Conservation (phyloP, 2,329 filamentous ascomycete species). For the Ophiostoma himal-ulmi region DNA sequence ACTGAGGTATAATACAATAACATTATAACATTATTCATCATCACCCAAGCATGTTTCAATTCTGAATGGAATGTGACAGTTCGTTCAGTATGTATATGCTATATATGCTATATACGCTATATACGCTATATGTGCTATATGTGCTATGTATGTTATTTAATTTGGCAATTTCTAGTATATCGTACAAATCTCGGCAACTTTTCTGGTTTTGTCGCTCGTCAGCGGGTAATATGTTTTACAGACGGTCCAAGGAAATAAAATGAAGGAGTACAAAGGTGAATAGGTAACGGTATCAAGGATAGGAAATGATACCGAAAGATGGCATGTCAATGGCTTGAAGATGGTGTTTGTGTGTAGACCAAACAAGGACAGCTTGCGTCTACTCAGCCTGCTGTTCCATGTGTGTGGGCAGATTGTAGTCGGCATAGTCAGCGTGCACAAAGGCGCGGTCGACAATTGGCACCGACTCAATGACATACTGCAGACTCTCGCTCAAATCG, state of each 20-base stretch:
- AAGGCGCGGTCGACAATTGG: conserved; percentile 70
- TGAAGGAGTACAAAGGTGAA: neutral
- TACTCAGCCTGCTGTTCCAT: conserved; percentile 41
- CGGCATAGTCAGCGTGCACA: conserved; percentile 61
- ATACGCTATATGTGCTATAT: neutral
- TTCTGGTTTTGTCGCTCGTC: neutral
- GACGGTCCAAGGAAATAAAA: conserved; percentile 6
- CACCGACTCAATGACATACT: conserved; percentile 79
- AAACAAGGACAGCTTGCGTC: neutral
- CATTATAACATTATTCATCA: neutral
- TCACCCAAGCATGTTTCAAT: neutral
- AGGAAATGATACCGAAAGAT: neutral
- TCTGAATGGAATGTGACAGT: neutral
- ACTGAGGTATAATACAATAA: neutral
- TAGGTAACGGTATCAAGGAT: neutral
- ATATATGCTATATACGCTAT: neutral
- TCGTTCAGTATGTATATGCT: neutral
- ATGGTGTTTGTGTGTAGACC: neutral
- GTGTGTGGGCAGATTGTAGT: conserved; percentile 56
- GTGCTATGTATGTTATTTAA: neutral
- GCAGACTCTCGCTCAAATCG: conserved; percentile 69
- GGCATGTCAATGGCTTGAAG: neutral
- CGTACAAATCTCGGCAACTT: neutral
- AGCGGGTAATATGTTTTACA: neutral
- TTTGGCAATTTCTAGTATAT: neutral